Base-by-base conservation (phyloP, 2,329 filamentous ascomycete genomes). In the Endothia cerciana region DNA sequence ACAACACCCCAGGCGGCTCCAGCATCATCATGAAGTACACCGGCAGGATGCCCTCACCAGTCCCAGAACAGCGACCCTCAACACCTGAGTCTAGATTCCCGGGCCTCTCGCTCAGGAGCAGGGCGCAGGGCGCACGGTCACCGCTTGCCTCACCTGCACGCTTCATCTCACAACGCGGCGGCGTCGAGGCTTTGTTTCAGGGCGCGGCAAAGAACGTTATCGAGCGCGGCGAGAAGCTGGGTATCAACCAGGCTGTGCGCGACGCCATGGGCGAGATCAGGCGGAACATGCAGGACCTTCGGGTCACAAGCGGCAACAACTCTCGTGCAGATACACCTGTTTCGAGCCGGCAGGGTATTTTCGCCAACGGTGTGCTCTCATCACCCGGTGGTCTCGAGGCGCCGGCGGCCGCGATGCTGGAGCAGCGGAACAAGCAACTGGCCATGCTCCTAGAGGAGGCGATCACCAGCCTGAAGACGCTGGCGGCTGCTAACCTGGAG, bases 191-290 rank as follows among this genome's bases (percentile, higher is more conserved):
- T 1, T 75, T 95, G 0, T 83, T 95, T 36, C 90, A 93, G 73
- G 90, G 89, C 19, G 91, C 92, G 3, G 91, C 91, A 25, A 91
- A 90, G 73, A 89, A 88, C 62, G 88, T 94, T 19, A 81, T 93
- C 41, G 88, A 92, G 71, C 84, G 87, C 40, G 85, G 91, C 62
- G 91, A 94, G 76, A 90, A 88, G 72, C 87, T 93, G 68, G 91
- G 91, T 7, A 90, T 95, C 64, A 93, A 93, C 73, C 90, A 91
- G 75, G 91, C 89, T 0, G 87, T 95, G 7, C 86, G 92, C n/a
- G 91, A 92, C 70, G 91, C 92, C 22, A 85, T 95, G 73, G 89
- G 89, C 10, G 92, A 96, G 76, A 90, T 94, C 60, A 86, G 87
- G 67, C 90, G 91, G 72, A 93, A 93, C 70, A 87, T 94, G 70